Evolutionary conservation across 768 basidiomycete species (phyloP).

Genomic region (Pleurotus eryngii): DNA sequence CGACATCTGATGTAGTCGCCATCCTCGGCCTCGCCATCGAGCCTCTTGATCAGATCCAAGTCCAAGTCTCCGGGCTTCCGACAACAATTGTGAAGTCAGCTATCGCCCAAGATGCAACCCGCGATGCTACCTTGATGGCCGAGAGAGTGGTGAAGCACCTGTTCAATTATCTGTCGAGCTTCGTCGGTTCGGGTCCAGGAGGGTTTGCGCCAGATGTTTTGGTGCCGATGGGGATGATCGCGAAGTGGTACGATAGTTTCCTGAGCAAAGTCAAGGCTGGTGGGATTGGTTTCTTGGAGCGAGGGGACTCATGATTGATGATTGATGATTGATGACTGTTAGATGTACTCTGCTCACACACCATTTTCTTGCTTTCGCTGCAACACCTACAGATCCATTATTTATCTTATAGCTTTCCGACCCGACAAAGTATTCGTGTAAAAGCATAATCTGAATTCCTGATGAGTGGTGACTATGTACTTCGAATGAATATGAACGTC

Average conservation of each 20-base stretch:
- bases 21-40: constrained; percentile 81
- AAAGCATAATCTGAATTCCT: too few relatives aligned
- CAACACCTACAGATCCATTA: too few relatives aligned
- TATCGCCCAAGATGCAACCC: constrained; percentile 17
- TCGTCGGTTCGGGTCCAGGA: constrained; percentile 38
- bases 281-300: constrained; percentile 63
- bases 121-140: constrained; percentile 55
- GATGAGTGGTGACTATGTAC: background rate
- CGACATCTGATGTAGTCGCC: constrained; percentile 54
- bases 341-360: too few relatives aligned
- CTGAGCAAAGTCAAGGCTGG: constrained; percentile 52
- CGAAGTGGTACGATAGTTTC: constrained; percentile 73
- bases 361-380: too few relatives aligned
- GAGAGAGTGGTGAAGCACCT: constrained; percentile 72
- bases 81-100: constrained; percentile 20
- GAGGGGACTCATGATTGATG: constrained; percentile 29
- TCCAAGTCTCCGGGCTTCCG: constrained; percentile 52
- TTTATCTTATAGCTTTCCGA: too few relatives aligned
- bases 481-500: background rate
- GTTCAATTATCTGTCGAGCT: constrained; percentile 73
- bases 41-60: constrained; percentile 58
- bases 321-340: too few relatives aligned
- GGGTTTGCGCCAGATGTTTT: constrained; percentile 44
- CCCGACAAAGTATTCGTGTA: too few relatives aligned
- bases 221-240: constrained; percentile 61